A percentile compares a stretch with the other conserved stretches of the same genome.
Evolutionary conservation across 129 eudicot species (phyloP).

Genomic region (Artemisia argyi): DNA sequence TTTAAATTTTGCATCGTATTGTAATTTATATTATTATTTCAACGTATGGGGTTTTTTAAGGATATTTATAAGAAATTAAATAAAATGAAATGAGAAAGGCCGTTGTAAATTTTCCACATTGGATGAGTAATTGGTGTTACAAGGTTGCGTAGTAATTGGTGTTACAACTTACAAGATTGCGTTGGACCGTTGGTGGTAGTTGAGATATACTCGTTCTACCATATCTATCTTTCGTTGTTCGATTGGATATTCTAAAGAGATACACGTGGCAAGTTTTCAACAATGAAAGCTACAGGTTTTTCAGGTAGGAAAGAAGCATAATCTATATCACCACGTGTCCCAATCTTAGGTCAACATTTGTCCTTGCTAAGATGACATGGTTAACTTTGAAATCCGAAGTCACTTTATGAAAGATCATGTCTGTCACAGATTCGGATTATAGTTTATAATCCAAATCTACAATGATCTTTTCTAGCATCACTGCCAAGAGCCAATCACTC

Average conservation of each 20-base stretch:
- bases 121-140: too few species aligned
- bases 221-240: conserved; percentile 9
- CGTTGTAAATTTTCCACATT: too few species aligned
- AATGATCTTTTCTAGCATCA: not conserved
- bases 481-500: not conserved
- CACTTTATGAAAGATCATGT: not conserved
- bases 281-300: conserved; percentile 15
- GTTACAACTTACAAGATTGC: conserved; percentile 1
- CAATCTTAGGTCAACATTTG: conserved; percentile 11
- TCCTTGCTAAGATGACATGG: conserved; percentile 2
- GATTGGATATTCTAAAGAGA: conserved; percentile 15
- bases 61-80: too few species aligned
- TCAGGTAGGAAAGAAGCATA: conserved; percentile 6
- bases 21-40: too few species aligned
- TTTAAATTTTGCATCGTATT: too few species aligned
- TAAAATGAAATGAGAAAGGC: too few species aligned
- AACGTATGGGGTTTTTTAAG: too few species aligned
- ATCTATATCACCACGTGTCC: conserved; percentile 21
- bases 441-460: not conserved
- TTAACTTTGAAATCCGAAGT: conserved; percentile 15
- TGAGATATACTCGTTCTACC: conserved; percentile 25
- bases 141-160: too few species aligned
- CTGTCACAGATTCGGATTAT: not conserved
- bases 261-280: conserved; percentile 28
- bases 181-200: conserved; percentile 16